Conservation (phyloP, 2,329 filamentous ascomycete species). For the Cercospora berteroae region DNA sequence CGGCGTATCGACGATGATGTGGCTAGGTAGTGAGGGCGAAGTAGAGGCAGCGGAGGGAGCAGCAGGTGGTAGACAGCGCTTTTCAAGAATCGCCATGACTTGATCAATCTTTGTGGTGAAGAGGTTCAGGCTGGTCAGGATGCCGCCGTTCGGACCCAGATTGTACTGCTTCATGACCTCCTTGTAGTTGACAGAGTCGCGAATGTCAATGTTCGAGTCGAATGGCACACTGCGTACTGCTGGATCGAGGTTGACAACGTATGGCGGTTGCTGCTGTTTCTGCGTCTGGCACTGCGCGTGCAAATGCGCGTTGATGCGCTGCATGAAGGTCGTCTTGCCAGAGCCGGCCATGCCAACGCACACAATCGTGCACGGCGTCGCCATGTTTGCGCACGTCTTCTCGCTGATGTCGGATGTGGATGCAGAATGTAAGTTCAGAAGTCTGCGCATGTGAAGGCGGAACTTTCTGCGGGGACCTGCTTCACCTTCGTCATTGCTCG, state of each 20-base stretch:
- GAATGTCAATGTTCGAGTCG: slow-evolving; percentile 96
- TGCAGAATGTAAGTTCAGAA: neutral
- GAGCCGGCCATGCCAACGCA: slow-evolving; percentile 98
- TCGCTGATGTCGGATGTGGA: neutral
- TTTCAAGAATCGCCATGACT: slow-evolving; percentile 84
- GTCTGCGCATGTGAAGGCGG: slow-evolving; percentile 14
- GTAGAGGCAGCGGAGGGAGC: neutral
- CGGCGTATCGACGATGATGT: slow-evolving; percentile 91
- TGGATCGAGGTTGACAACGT: slow-evolving; percentile 95
- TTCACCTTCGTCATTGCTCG: slow-evolving; percentile 2
- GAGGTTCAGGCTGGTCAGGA: slow-evolving; percentile 89
- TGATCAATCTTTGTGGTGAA: slow-evolving; percentile 99
- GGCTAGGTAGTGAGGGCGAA: slow-evolving; percentile 52
- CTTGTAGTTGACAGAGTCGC: slow-evolving; percentile 98
- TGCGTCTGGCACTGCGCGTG: slow-evolving; percentile 53
- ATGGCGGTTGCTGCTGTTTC: slow-evolving; percentile 70
- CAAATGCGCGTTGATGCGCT: slow-evolving; percentile 90
- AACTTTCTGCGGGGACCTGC: slow-evolving; percentile 4
- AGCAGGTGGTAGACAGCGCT: slow-evolving; percentile 54
- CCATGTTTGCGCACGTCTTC: slow-evolving; percentile 10
- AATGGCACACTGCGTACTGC: slow-evolving; percentile 92
- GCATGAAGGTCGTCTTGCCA: slow-evolving; percentile 99
- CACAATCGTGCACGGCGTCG: slow-evolving; percentile 72
- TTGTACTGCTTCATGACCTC: slow-evolving; percentile 99
- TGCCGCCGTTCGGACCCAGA: slow-evolving; percentile 93